Evolutionary conservation across 1,284 basidiomycete genomes (phyloP), one percentile per base, ranked within the genome.

Genomic region (Ceratobasidium sp.): DNA sequence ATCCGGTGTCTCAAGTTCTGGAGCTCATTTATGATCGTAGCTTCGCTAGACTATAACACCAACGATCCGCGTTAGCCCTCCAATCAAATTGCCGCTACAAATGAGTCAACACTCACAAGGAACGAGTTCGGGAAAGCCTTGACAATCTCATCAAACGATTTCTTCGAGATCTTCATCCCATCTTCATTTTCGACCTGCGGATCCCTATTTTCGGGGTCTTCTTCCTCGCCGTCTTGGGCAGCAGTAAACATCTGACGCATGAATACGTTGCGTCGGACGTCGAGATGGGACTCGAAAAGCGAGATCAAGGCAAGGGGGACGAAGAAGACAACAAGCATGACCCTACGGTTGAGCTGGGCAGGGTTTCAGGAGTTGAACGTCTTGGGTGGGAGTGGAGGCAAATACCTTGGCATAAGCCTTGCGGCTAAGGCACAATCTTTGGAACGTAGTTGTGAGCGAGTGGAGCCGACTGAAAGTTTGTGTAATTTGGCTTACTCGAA

Each of bases 271-370:
- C 88, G 88, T 57, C 84, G 83, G 6, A 84, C 82, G 78, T 88
- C 83, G 74, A 91, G 82, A 12, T 88, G 86, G 2, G 92, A 88
- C 85, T 98, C 96, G 82, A 88, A 94, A 30, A 96, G 81, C 0
- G 94, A 93, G 80, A 98, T 94, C 18, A 88, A 55, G 3, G 88
- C 85, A 48, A 98, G 87, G 0, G 96, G 95, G 57, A 96, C 80
- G 85, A 93, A 94, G 87, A 98, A 97, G 20, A 97, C 79, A 54
- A 88, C 81, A 20, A 86, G 84, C 95, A 98, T 96, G 69, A 95
- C 86, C 80, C 87, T 83, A 68, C 92, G 90, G 84, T 98, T 98
- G 79, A 96, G 84, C 89, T 92, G 77, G 20, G 62, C 80, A 79
- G 85, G 84, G 68, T 78, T 78, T 62, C 79, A 66, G 16, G 64